Conservation (phyloP, 2,329 filamentous ascomycete species). For the Didymella keratinophila region DNA sequence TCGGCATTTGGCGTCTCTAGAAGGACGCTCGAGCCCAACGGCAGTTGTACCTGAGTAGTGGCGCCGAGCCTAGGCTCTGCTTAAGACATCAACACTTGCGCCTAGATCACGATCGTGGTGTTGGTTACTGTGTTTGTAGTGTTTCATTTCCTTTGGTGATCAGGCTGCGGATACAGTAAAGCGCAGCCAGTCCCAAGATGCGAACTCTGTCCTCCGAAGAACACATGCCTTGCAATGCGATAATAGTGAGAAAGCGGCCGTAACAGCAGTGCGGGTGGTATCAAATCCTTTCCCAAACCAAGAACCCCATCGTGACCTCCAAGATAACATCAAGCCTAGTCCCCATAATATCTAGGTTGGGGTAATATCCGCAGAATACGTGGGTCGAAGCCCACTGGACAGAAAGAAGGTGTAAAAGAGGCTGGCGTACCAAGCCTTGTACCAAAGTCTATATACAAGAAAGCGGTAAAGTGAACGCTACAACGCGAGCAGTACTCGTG, state of each 20-base stretch:
- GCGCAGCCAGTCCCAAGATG: slow-evolving; percentile 8
- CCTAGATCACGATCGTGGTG: not conserved
- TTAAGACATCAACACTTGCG: not conserved
- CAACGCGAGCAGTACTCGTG: slow-evolving; percentile 4
- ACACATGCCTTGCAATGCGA: not conserved
- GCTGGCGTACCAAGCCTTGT: slow-evolving; percentile 14
- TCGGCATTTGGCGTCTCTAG: not conserved
- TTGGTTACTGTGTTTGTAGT: not conserved
- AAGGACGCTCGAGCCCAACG: not conserved
- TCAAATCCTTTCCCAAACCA: slow-evolving; percentile 10
- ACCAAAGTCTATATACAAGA: slow-evolving; percentile 17
- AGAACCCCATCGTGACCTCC: slow-evolving; percentile 12
- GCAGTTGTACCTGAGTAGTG: not conserved
- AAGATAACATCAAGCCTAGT: slow-evolving; percentile 15
- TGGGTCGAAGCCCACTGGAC: slow-evolving; percentile 4
- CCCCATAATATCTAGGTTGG: slow-evolving; percentile 1
- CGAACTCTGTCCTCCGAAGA: not conserved
- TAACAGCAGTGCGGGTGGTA: slow-evolving; percentile 16
- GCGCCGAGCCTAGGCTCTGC: slow-evolving; percentile 11
- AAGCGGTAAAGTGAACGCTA: slow-evolving; percentile 6
- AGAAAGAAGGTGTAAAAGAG: slow-evolving; percentile 7
- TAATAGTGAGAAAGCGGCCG: slow-evolving; percentile 7
- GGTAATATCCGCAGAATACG: not conserved
- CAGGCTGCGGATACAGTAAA: slow-evolving; percentile 2
- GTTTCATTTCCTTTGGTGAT: slow-evolving; percentile 3